Base-by-base conservation (phyloP, 345 rosid genomes). In the Limnanthes douglasii region DNA sequence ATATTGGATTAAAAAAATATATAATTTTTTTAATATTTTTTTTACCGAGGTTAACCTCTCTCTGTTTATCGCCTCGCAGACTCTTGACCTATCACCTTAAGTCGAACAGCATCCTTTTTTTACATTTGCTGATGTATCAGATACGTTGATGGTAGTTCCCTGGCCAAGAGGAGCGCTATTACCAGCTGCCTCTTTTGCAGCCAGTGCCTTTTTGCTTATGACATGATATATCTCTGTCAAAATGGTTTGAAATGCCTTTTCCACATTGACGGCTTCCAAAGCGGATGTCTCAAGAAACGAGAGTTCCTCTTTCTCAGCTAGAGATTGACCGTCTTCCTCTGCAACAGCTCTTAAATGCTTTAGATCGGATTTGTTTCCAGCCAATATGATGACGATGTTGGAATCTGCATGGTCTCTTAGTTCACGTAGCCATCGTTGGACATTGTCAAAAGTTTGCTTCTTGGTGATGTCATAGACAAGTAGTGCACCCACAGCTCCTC, bases 341-440 rank as follows among this genome's bases (percentile, higher is more conserved):
- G 59, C 32, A 33, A 78, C 92, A 3, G 78, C 64, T 41, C 85
- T 72, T 33, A 74, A 66, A 46, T 78, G 78, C 43, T 64, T 72
- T 21, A 75, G 53, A 60, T 75, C 83, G 0, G 72, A 59, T 62
- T 78, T 78, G 31, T 73, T 73, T 6, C 86, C 88, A 4, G 61
- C 69, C 88, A 77, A 70, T 78, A 77, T 77, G 45, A 77, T 69
- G 34, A 67, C 86, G 23, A 77, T 77, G 70, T 78, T 68, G 15
- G 90, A 63, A 61, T 71, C 90, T 1, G 84, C 76, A 44, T 68
- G 77, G 55, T 70, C 80, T 53, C 77, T 65, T 33, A 73, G 56
- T 20, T 78, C 80, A 2, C 74, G 76, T 21, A 70, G 70, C 84
- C 90, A 78, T 48, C 74, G 65, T n/a, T 53, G 42, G 43, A 47